phyloP scores from a whole-genome alignment of 2,329 filamentous ascomycete species.

The Graphilbum fragrans region DNA sequence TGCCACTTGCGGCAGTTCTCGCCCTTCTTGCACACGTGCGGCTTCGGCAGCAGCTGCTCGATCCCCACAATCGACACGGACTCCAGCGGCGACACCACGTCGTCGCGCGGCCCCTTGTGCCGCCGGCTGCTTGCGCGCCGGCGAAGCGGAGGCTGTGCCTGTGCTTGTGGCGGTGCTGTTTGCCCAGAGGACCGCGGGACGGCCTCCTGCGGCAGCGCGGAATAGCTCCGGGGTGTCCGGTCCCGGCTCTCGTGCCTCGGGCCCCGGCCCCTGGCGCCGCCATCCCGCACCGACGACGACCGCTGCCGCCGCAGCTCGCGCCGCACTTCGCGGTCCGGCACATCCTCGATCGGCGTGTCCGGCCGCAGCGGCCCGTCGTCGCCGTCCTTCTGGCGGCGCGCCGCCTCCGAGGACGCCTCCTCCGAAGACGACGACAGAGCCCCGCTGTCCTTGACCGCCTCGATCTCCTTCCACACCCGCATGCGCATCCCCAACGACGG shows the following conservation, averaged over 20 bases:
- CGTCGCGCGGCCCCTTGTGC: constrained; percentile 34
- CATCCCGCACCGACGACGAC: constrained; percentile 18
- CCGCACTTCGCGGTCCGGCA: constrained; percentile 36
- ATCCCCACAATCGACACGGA: constrained; percentile 88
- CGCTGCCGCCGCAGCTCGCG: constrained; percentile 23
- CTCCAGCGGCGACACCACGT: constrained; percentile 65
- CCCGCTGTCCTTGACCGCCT: constrained; percentile 41
- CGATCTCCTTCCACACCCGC: constrained; percentile 69
- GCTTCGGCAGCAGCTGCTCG: constrained; percentile 75
- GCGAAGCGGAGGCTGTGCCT: constrained; percentile 19
- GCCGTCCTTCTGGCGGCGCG: constrained; percentile 10
- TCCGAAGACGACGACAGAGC: too few species aligned
- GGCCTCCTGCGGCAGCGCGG: constrained; percentile 15
- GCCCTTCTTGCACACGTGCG: constrained; percentile 75
- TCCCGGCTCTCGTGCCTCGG: constrained; percentile 8
- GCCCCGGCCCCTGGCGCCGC: constrained; percentile 26
- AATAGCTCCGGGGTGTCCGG: constrained; percentile 15
- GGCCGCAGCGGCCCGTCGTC: constrained; percentile 24
- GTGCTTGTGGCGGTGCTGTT: not conserved
- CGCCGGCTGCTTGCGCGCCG: constrained; percentile 27
- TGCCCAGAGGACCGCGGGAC: not conserved
- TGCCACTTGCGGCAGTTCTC: constrained; percentile 74
- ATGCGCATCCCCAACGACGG: constrained; percentile 71
- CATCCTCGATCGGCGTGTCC: constrained; percentile 50
- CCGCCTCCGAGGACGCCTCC: constrained; percentile 21